Evolutionary conservation across 495 filamentous ascomycete species (phyloP).

Genomic region (Aspergillus nidulans): DNA sequence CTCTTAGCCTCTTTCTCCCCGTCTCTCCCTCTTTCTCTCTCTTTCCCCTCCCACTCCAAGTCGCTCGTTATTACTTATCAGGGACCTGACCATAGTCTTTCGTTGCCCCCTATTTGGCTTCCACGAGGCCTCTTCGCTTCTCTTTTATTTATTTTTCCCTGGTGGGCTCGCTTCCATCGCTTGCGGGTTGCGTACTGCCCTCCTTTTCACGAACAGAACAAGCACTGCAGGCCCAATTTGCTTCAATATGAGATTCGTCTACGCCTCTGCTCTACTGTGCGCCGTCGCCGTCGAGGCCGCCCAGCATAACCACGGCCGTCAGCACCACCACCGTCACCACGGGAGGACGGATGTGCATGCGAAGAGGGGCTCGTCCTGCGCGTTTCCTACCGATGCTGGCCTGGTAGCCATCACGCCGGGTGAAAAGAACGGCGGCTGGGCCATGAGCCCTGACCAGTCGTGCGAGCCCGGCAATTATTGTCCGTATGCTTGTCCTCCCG

Average conservation of each 20-base stretch:
- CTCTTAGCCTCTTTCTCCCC: background rate
- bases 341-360: constrained; percentile 18
- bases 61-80: constrained; percentile 24
- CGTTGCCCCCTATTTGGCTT: constrained; percentile 7
- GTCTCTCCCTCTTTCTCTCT: constrained; percentile 17
- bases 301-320: constrained; percentile 32
- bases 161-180: background rate
- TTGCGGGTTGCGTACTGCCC: background rate
- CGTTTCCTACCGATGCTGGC: constrained; percentile 64
- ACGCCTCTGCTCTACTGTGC: constrained; percentile 48
- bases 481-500: constrained; percentile 72
- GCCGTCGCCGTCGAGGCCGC: constrained; percentile 49
- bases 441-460: constrained; percentile 71
- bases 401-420: constrained; percentile 64
- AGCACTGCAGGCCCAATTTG: constrained; percentile 5
- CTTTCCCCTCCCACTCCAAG: constrained; percentile 15
- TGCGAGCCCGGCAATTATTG: constrained; percentile 69
- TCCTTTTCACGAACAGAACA: constrained; percentile 5
- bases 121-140: background rate
- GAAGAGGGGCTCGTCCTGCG: constrained; percentile 51
- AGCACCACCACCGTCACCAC: constrained; percentile 16
- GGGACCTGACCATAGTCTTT: constrained; percentile 17
- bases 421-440: constrained; percentile 69
- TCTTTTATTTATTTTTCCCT: constrained; percentile 1
- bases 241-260: constrained; percentile 35